Evolutionary conservation across 2,329 filamentous ascomycete species (phyloP).

Genomic region (Rhinocladiella mackenziei): DNA sequence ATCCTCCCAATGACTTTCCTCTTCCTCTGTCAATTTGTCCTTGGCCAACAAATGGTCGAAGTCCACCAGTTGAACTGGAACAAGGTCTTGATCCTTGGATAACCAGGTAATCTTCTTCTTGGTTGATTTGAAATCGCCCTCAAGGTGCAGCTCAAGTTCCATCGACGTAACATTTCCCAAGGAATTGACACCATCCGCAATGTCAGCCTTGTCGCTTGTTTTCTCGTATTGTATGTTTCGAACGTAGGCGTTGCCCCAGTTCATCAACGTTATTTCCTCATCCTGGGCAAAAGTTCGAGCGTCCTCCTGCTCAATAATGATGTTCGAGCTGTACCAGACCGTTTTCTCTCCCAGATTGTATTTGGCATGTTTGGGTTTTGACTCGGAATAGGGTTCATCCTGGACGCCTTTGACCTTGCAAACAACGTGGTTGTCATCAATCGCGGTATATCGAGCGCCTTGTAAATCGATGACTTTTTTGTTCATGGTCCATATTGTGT

Average conservation of each 20-base stretch:
- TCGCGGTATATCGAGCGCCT: conserved; percentile 33
- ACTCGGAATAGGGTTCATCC: conserved; percentile 39
- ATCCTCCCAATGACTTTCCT: conserved; percentile 69
- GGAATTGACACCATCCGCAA: conserved; percentile 24
- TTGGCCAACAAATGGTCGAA: conserved; percentile 96
- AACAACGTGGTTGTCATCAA: conserved; percentile 31
- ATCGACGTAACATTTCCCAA: conserved; percentile 59
- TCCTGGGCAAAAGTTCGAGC: conserved; percentile 32
- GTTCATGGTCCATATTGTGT: conserved; percentile 55
- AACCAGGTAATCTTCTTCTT: conserved; percentile 91
- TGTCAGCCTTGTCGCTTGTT: conserved; percentile 19
- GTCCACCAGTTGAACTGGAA: conserved; percentile 81
- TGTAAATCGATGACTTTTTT: conserved; percentile 77
- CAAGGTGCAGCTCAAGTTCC: conserved; percentile 72
- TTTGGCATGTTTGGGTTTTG: conserved; percentile 35
- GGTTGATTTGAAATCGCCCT: conserved; percentile 82
- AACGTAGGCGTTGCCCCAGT: conserved; percentile 33
- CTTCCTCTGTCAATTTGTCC: conserved; percentile 76
- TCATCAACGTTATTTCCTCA: conserved; percentile 38
- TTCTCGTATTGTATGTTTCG: conserved; percentile 26
- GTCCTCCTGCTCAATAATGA: conserved; percentile 35
- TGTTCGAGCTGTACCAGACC: conserved; percentile 32
- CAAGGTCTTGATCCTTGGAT: conserved; percentile 65
- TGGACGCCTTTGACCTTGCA: conserved; percentile 59
- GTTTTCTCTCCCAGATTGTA: conserved; percentile 35